Conservation (phyloP, 108 stramenopile genomes). For the Cyclostephanos tholiformis region DNA sequence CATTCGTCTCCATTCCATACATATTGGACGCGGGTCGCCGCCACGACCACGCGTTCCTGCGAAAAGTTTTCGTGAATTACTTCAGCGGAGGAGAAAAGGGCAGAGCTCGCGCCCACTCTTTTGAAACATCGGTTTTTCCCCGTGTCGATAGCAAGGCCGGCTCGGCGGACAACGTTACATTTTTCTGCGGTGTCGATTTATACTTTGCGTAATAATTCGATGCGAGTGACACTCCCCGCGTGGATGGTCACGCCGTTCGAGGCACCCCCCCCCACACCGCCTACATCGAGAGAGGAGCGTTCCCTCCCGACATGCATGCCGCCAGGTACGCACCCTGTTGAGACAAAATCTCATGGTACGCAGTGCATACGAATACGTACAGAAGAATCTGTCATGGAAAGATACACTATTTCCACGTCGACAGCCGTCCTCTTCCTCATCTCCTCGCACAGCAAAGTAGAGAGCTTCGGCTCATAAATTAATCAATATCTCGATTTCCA, state of each 20-base stretch:
- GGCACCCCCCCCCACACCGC: constrained; percentile 7
- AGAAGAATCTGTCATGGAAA: no score
- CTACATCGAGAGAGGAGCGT: no score
- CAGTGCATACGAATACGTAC: no score
- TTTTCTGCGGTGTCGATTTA: constrained; percentile 55
- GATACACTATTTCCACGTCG: no score
- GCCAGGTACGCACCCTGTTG: no score
- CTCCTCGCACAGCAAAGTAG: no score
- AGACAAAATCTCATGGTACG: no score
- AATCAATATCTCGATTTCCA: no score
- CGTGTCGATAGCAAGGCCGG: constrained; percentile 79
- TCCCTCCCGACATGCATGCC: no score
- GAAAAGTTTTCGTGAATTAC: constrained; percentile 40
- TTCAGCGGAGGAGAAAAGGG: constrained; percentile 43
- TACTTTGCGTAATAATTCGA: constrained; percentile 15
- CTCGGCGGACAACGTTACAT: constrained; percentile 81
- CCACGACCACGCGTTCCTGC: constrained; percentile 51
- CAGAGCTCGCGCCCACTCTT: constrained; percentile 74
- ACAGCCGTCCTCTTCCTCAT: no score
- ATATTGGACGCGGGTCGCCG: constrained; percentile 56
- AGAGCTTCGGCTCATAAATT: no score
- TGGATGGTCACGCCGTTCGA: constrained; percentile 12
- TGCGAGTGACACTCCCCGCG: constrained; percentile 18
- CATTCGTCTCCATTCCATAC: constrained; percentile 73
- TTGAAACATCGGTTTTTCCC: no score